These are phyloP conservation scores for Petunia axillaris DNA, from an alignment of 257 asterid species.

Conservation along the genomic window DNA sequence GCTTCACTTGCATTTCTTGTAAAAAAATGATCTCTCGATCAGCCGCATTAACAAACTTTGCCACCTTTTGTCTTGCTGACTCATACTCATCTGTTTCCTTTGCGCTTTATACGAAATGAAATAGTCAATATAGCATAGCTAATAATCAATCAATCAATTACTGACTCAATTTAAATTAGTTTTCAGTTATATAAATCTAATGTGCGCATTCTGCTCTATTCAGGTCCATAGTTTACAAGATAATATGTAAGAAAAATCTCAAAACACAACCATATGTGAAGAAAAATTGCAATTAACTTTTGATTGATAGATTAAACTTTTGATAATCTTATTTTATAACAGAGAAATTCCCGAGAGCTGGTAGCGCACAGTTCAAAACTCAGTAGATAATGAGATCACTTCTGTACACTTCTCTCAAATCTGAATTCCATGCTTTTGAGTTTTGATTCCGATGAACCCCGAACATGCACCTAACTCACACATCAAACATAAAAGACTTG, in stretches of 20 bases:
- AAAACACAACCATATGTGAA: not conserved
- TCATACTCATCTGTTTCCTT: constrained; percentile 92
- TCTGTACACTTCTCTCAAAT: no score
- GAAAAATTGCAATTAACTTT: not conserved
- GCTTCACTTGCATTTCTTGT: constrained; percentile 98
- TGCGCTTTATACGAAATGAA: constrained; percentile 47
- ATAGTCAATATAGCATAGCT: constrained; percentile 9
- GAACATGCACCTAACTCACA: no score
- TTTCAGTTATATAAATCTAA: not conserved
- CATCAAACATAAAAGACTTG: no score
- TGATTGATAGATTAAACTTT: no score
- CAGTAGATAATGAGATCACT: no score
- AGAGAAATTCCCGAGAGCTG: no score
- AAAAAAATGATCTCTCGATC: constrained; percentile 77
- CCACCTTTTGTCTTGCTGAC: constrained; percentile 85
- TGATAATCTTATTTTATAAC: no score
- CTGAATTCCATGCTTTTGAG: no score
- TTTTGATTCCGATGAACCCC: no score
- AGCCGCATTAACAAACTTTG: constrained; percentile 72
- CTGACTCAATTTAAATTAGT: not conserved
- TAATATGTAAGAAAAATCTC: not conserved
- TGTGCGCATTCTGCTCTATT: not conserved
- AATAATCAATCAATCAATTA: not conserved
- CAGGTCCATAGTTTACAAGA: not conserved
- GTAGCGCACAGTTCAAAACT: no score